Evolutionary conservation across 176 grass and related monocot genomes (phyloP).

Genomic region (Musa troglodytarum): DNA sequence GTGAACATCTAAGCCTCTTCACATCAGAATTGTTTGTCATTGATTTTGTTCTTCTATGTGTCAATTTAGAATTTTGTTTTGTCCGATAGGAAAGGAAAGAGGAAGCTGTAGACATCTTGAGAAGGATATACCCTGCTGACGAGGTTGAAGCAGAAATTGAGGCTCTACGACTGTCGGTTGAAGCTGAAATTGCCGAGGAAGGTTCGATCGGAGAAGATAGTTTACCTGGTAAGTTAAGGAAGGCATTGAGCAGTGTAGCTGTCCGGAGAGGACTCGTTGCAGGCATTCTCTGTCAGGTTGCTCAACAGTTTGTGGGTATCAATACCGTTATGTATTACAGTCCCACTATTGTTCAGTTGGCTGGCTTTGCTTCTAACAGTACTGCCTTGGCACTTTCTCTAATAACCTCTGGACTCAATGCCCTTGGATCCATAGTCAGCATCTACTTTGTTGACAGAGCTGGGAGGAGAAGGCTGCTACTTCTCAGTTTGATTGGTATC

Average conservation of each 20-base stretch:
- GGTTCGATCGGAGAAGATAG: slow-evolving; percentile 54
- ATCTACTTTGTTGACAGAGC: slow-evolving; percentile 86
- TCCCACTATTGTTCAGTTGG: slow-evolving; percentile 88
- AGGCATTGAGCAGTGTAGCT: slow-evolving; percentile 50
- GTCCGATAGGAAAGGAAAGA: slow-evolving; percentile 65
- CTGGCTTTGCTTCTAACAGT: slow-evolving; percentile 75
- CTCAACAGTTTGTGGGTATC: slow-evolving; percentile 90
- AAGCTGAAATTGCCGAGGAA: slow-evolving; percentile 66
- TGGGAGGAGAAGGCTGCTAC: slow-evolving; percentile 63
- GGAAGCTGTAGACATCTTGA: slow-evolving; percentile 59
- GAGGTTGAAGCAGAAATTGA: slow-evolving; percentile 96
- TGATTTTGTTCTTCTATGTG: background rate
- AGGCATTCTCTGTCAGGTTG: slow-evolving; percentile 70
- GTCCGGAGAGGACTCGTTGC: slow-evolving; percentile 71
- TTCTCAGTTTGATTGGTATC: slow-evolving; percentile 76
- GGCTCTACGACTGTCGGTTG: slow-evolving; percentile 50
- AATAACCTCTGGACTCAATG: slow-evolving; percentile 83
- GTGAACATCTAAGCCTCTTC: slow-evolving; percentile 20
- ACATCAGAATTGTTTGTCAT: too few species aligned
- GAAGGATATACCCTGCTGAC: slow-evolving; percentile 70
- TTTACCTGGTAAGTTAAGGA: slow-evolving; percentile 49
- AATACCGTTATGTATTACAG: slow-evolving; percentile 99
- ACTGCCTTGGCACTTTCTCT: slow-evolving; percentile 76
- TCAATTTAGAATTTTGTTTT: background rate
- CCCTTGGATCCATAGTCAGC: slow-evolving; percentile 68